Conservation (phyloP, 73 alveolate species). For the Paramecium pentaurelia region DNA sequence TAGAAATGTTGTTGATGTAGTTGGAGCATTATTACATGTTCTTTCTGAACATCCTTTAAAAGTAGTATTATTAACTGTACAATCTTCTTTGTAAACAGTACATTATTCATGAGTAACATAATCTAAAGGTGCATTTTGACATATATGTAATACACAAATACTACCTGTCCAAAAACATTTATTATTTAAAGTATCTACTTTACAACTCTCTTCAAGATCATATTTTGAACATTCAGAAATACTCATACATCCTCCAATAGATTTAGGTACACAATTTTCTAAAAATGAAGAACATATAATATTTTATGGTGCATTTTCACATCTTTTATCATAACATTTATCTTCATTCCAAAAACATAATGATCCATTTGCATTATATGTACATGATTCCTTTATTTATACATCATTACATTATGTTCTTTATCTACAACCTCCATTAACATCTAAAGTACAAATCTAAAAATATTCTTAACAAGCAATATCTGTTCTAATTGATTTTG, state of each 20-base stretch:
- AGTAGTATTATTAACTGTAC: background rate
- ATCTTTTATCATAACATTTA: slow-evolving; percentile 1
- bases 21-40: slow-evolving; percentile 45
- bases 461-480: background rate
- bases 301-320: slow-evolving; percentile 10
- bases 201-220: background rate
- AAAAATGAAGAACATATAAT: background rate
- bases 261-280: background rate
- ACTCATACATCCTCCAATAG: background rate
- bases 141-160: background rate
- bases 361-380: background rate
- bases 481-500: background rate
- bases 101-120: background rate
- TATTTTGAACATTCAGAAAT: background rate
- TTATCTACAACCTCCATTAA: slow-evolving; percentile 3
- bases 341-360: slow-evolving; percentile 13
- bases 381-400: background rate
- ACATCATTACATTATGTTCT: slow-evolving; percentile 26
- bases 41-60: background rate
- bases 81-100: background rate
- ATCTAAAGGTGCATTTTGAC: slow-evolving; percentile 9
- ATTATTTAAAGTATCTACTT: background rate
- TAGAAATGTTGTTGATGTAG: background rate
- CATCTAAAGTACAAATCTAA: background rate
- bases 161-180: slow-evolving; percentile 27